Conservation (phyloP, 441 rosid genomes). For the Arabidopsis lyrata region DNA sequence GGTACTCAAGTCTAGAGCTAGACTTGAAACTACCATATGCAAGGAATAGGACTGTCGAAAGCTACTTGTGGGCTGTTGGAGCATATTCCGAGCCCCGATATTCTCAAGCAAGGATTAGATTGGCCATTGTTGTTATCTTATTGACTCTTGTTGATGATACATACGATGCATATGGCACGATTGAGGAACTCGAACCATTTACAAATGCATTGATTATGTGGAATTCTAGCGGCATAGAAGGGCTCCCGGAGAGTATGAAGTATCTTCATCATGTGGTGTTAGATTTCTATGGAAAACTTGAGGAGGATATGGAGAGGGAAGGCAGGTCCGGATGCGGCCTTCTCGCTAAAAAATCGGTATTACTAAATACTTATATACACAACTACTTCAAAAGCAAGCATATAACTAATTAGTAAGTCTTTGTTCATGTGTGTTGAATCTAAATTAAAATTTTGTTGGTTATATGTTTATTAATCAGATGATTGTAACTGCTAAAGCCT, state of each 20-base stretch:
- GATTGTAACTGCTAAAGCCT: background rate
- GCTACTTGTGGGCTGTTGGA: constrained; percentile 52
- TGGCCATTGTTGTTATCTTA: constrained; percentile 41
- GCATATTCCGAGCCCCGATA: constrained; percentile 47
- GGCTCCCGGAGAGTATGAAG: constrained; percentile 29
- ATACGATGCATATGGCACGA: constrained; percentile 53
- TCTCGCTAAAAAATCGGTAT: constrained; percentile 1
- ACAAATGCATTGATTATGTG: constrained; percentile 9
- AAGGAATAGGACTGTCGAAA: constrained; percentile 51
- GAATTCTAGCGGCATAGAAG: background rate
- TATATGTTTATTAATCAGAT: background rate
- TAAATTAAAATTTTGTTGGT: too few relatives aligned
- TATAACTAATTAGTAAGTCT: background rate
- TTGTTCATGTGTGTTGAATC: too few relatives aligned
- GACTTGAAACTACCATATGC: constrained; percentile 45
- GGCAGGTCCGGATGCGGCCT: constrained; percentile 1
- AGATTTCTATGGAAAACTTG: background rate
- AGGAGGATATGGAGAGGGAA: constrained; percentile 8
- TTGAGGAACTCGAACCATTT: constrained; percentile 48
- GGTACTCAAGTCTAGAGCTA: constrained; percentile 50
- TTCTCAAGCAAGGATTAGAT: constrained; percentile 28
- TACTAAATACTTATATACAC: background rate
- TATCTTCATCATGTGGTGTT: constrained; percentile 4
- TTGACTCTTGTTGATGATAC: constrained; percentile 52
- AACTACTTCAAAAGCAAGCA: background rate